Evolutionary conservation across 768 basidiomycete genomes (phyloP).

Genomic region (Trametes elegans): DNA sequence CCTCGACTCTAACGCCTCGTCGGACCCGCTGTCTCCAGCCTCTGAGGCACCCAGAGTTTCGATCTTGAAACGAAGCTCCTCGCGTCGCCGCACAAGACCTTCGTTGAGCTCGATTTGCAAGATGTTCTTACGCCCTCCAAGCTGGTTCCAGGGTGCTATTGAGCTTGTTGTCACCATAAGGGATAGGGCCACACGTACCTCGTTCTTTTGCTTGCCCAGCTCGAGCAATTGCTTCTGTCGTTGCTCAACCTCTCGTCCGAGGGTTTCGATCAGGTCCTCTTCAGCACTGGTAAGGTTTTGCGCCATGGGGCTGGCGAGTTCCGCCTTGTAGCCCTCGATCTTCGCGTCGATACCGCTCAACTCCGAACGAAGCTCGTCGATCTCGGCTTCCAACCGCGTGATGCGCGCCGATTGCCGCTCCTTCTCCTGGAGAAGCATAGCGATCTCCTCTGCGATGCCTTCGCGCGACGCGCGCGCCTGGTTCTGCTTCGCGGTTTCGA

Average conservation of each 20-base stretch:
- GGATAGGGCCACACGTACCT: constrained; percentile 51
- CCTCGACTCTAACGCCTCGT: constrained; percentile 66
- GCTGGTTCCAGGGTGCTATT: no score
- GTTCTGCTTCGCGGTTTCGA: constrained; percentile 64
- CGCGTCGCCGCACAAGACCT: constrained; percentile 72
- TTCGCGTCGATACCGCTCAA: constrained; percentile 59
- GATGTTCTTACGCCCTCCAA: constrained; percentile 65
- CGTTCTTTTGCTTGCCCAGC: constrained; percentile 61
- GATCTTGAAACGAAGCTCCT: constrained; percentile 74
- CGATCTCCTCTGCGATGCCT: constrained; percentile 60
- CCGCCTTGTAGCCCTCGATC: constrained; percentile 60
- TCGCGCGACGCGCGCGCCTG: constrained; percentile 70
- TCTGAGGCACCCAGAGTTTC: constrained; percentile 70
- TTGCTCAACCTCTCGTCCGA: constrained; percentile 76
- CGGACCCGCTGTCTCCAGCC: constrained; percentile 52
- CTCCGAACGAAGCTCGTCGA: constrained; percentile 74
- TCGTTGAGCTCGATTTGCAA: constrained; percentile 95
- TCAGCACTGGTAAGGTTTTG: constrained; percentile 75
- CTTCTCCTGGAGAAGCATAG: constrained; percentile 59
- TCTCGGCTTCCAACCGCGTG: constrained; percentile 59
- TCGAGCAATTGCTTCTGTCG: constrained; percentile 70
- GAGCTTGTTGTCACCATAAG: no score
- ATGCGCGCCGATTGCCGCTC: constrained; percentile 66
- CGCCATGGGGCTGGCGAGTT: constrained; percentile 73
- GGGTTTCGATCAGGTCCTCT: constrained; percentile 55